These are phyloP conservation scores for Purpureocillium lavendulum DNA, from an alignment of 2,329 filamentous ascomycete species.

Conservation along the genomic window DNA sequence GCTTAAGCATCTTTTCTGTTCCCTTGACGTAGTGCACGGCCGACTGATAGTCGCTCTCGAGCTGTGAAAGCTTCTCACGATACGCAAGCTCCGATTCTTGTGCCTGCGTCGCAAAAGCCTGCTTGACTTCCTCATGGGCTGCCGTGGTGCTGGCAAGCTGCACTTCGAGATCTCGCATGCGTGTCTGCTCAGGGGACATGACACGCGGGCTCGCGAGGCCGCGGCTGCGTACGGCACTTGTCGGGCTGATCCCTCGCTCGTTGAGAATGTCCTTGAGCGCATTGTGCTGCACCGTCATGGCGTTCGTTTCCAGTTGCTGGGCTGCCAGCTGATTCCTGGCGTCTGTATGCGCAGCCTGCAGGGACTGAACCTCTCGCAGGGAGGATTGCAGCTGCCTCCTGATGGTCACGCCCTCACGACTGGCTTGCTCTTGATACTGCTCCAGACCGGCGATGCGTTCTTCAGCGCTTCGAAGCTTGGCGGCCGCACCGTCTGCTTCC, in stretches of 20 bases:
- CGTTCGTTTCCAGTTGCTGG: conserved; percentile 90
- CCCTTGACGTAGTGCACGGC: conserved; percentile 97
- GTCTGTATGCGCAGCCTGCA: conserved; percentile 73
- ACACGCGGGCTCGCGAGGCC: conserved; percentile 62
- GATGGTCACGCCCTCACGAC: conserved; percentile 82
- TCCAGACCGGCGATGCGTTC: conserved; percentile 95
- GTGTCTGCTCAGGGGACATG: conserved; percentile 70
- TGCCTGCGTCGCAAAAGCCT: conserved; percentile 66
- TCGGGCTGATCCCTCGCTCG: conserved; percentile 79
- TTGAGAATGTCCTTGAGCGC: conserved; percentile 87
- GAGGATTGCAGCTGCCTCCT: conserved; percentile 82
- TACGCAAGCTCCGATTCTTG: conserved; percentile 85
- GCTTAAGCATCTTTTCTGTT: conserved; percentile 97
- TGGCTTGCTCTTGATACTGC: conserved; percentile 94
- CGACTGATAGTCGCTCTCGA: conserved; percentile 96
- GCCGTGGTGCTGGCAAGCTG: conserved; percentile 71
- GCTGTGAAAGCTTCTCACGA: conserved; percentile 84
- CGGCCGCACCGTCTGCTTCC: conserved; percentile 77
- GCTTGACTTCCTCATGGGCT: conserved; percentile 78
- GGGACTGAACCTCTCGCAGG: conserved; percentile 73
- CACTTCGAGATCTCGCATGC: conserved; percentile 78
- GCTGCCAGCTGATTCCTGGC: conserved; percentile 74
- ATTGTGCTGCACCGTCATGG: conserved; percentile 82
- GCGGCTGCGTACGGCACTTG: conserved; percentile 62
- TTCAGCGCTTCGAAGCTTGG: conserved; percentile 85